Base-by-base conservation (phyloP, 2,329 filamentous ascomycete genomes). In the Coniochaeta sp. region DNA sequence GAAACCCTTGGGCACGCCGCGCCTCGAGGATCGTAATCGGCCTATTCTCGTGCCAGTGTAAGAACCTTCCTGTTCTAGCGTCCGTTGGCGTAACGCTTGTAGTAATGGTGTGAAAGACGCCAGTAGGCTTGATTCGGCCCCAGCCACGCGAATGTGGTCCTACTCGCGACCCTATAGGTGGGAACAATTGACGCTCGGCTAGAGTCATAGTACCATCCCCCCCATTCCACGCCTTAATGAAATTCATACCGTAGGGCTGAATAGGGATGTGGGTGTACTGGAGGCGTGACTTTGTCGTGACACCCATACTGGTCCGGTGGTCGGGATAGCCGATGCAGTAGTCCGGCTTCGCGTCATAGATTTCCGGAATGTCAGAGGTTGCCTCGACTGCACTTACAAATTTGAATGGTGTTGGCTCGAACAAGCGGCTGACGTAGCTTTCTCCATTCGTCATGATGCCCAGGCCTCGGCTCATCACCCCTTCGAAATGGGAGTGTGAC, bases 1-100 rank as follows among this genome's bases (percentile, higher is more conserved):
- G 84, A 44, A 89, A 85, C 0, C 89, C 88, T 69, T 95, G 90
- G 0, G 86, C 87, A 1, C 89, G 77, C 1, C 88, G 75, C 0
- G 79, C 82, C 70, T 95, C 91, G 75, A 88, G 78, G 2, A 93
- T 71, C 0, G 81, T 86, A 0, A 90, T 66, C 0, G 80, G 72
- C 0, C 91, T 79, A 19, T 81, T 74, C 63, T 93, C 80, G 0
- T 76, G 68, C 84, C 88, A 93, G 69, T 95, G 90, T 7, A 91
- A 64, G 0, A 74, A 68, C 0, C 74, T 71, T 0, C 88, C 85
- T 1, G 76, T 74, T 11, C 84, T 81, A 0, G 79, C 75, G 66
- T 91, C 88, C 0, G 76, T 73, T 0, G 82, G 77, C 0, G 66
- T 66, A 24, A 80, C 71, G 0, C 22, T 62, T 0, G 89, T 91